Evolutionary conservation across 2,329 filamentous ascomycete species (phyloP).

Genomic region (Knufia fluminis): DNA sequence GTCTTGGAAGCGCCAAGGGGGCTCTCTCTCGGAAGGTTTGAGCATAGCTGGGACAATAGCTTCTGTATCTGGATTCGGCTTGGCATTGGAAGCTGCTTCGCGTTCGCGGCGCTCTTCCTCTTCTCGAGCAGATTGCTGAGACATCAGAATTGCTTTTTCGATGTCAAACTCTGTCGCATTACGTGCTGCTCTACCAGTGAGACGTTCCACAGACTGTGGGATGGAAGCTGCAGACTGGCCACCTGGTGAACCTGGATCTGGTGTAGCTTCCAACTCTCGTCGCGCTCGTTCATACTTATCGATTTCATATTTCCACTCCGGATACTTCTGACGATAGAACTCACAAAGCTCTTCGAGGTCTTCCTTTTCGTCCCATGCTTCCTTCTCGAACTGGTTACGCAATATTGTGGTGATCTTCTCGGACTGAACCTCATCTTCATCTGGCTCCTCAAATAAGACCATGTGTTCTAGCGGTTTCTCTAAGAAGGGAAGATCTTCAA

Average conservation of each 20-base stretch:
- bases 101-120: constrained; percentile 36
- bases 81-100: constrained; percentile 34
- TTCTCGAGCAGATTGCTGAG: constrained; percentile 40
- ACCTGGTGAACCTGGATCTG: constrained; percentile 29
- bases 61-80: constrained; percentile 37
- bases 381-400: constrained; percentile 30
- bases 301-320: constrained; percentile 36
- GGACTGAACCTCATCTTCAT: constrained; percentile 32
- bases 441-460: constrained; percentile 26
- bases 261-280: constrained; percentile 29
- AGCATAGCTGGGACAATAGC: constrained; percentile 42
- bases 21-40: constrained; percentile 30
- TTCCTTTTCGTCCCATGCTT: constrained; percentile 32
- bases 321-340: constrained; percentile 33
- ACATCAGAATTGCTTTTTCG: constrained; percentile 39
- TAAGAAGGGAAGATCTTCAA: constrained; percentile 40
- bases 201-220: constrained; percentile 27
- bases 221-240: constrained; percentile 22
- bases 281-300: constrained; percentile 35
- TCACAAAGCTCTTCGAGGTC: constrained; percentile 28
- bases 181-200: constrained; percentile 31
- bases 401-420: constrained; percentile 33
- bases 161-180: constrained; percentile 43
- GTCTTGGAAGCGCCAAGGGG: constrained; percentile 35
- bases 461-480: constrained; percentile 34